These are phyloP conservation scores for Aureobasidium sp. DNA, from an alignment of 2,329 filamentous ascomycete species.

Conservation along the genomic window DNA sequence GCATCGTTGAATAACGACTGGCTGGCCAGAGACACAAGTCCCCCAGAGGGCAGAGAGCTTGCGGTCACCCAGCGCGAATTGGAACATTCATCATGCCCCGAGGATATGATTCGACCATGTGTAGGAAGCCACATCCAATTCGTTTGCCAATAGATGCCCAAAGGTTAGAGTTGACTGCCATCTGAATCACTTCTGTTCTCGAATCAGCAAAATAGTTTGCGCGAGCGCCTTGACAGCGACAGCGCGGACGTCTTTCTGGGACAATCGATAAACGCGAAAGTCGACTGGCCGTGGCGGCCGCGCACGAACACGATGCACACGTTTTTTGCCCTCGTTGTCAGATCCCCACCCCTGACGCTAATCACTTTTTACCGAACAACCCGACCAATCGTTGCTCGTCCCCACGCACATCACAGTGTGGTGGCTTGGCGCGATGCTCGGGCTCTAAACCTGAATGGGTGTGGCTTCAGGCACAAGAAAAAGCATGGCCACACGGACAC, in stretches of 20 bases:
- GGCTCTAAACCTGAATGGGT: not conserved
- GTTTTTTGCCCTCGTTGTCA: constrained; percentile 11
- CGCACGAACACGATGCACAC: constrained; percentile 7
- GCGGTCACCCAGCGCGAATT: not conserved
- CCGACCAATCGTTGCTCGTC: constrained; percentile 1
- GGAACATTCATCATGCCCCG: not conserved
- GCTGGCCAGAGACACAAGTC: not conserved
- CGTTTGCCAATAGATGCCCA: not conserved
- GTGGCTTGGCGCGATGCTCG: not conserved
- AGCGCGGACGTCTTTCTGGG: constrained; percentile 6
- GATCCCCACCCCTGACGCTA: constrained; percentile 14
- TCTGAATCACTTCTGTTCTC: not conserved
- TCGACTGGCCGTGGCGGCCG: not conserved
- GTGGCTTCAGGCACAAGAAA: constrained; percentile 5
- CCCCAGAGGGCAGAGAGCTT: not conserved
- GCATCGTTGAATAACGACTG: not conserved
- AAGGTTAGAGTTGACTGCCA: not conserved
- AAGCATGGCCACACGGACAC: constrained; percentile 10
- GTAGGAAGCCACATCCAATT: not conserved
- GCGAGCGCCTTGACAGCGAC: constrained; percentile 4
- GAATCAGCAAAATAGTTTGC: constrained; percentile 2
- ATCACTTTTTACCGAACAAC: not conserved
- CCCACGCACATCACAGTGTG: not conserved
- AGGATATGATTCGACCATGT: not conserved
- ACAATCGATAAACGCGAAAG: constrained; percentile 13